Evolutionary conservation across 2,329 filamentous ascomycete genomes (phyloP), one percentile per base, ranked within the genome.

Genomic region (Cytospora schulzeri): DNA sequence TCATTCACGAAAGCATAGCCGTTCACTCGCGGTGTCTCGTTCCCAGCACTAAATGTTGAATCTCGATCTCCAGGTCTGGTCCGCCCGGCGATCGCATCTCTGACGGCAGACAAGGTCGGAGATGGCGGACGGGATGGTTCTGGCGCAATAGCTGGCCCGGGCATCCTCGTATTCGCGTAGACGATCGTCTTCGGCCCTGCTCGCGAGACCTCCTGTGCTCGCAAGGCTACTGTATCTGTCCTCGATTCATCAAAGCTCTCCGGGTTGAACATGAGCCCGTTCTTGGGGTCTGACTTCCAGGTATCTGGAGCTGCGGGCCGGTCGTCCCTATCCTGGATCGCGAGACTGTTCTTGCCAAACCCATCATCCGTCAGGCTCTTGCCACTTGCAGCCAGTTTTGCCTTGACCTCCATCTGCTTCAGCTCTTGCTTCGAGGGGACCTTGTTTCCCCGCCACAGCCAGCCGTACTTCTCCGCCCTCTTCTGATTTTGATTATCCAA

Each of bases 1-100:
- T 96, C 92, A 70, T 97, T 93, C 41, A 99, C 93, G 76, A 97
- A 98, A 0, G 92, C 86, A 75, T 97, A 99, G 1, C 95, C 95
- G 68, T 96, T 96, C 0, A 98, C 91, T 2, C 92, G 85, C 0
- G 94, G 95, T 0, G 94, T 98, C 75, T 96, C 93, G 64, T 83
- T 84, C 19, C 89, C 90, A 1, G 81, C 70, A 2, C 82, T 82
- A 12, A 80, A 75, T 5, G 76, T 80, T 7, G 85, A 85, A 69
- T 92, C 88, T 15, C 86, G 86, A 28, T 88, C 85, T 11, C 82
- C 84, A 2, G 82, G 79, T 11, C 86, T 84, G 5, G 89, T 86
- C 9, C 82, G 86, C 12, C 93, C 92, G 1, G 90, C 87, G 63
- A 97, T 92, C 11, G 93, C 93, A 70, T 93, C 92, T 68, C 89